These are phyloP conservation scores for Bipolaris gigantea DNA, from an alignment of 2,329 filamentous ascomycete species.

Conservation along the genomic window DNA sequence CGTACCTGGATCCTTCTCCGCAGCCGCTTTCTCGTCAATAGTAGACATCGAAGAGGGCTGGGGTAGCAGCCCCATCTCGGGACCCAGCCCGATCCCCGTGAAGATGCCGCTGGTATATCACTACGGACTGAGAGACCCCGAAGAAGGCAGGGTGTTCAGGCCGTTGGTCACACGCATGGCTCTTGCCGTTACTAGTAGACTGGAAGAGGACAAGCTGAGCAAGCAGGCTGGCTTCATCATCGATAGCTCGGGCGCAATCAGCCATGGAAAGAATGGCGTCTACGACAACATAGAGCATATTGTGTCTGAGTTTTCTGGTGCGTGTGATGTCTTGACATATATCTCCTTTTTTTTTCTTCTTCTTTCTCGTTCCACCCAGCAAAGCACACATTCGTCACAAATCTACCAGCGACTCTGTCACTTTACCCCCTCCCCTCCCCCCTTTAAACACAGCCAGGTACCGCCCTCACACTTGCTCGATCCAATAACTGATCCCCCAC, in stretches of 20 bases:
- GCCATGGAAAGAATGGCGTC: slow-evolving; percentile 63
- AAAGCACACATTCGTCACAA: no score
- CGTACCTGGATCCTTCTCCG: slow-evolving; percentile 74
- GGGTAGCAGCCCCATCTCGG: slow-evolving; percentile 88
- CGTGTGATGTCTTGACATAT: slow-evolving; percentile 36
- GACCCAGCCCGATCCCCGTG: slow-evolving; percentile 82
- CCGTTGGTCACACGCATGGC: slow-evolving; percentile 75
- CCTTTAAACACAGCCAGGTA: not conserved
- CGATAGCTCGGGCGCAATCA: slow-evolving; percentile 74
- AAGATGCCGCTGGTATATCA: slow-evolving; percentile 92
- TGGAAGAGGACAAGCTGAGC: slow-evolving; percentile 74
- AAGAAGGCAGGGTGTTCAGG: slow-evolving; percentile 71
- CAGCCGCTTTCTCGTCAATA: slow-evolving; percentile 82
- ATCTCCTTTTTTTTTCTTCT: not conserved
- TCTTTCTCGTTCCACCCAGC: not conserved
- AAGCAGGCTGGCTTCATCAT: slow-evolving; percentile 79
- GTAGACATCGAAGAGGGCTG: slow-evolving; percentile 88
- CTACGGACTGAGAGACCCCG: slow-evolving; percentile 73
- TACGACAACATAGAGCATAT: slow-evolving; percentile 83
- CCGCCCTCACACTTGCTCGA: not conserved
- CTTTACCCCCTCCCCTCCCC: no score
- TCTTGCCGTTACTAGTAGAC: slow-evolving; percentile 72
- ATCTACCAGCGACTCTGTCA: no score
- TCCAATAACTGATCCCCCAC: slow-evolving; percentile 22
- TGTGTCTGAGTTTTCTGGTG: slow-evolving; percentile 67